These are phyloP conservation scores for Boletus barrowsii DNA, from an alignment of 768 basidiomycete species.

Conservation along the genomic window DNA sequence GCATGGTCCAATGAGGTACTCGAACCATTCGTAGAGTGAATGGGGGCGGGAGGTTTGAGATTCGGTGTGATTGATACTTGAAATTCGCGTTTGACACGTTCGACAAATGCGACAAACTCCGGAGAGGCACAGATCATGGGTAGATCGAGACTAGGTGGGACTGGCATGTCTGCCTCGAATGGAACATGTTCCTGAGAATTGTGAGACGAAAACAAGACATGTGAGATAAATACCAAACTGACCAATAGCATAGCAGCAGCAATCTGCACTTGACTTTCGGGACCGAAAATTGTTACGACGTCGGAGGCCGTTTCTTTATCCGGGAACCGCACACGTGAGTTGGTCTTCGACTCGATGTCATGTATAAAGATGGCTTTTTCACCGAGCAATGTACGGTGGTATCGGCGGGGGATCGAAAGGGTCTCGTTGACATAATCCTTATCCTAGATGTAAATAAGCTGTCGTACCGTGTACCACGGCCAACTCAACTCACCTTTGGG, in stretches of 20 bases:
- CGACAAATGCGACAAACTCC: constrained; percentile 85
- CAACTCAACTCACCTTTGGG: constrained; percentile 66
- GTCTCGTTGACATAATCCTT: constrained; percentile 96
- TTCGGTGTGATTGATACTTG: constrained; percentile 88
- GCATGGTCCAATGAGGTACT: constrained; percentile 50
- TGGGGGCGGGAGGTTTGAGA: constrained; percentile 47
- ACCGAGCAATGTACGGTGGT: constrained; percentile 91
- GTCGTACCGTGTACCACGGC: not conserved
- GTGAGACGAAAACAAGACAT: constrained; percentile 1
- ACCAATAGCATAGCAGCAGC: constrained; percentile 95
- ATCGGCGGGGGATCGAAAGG: constrained; percentile 88
- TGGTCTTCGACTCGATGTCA: constrained; percentile 96
- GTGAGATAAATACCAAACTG: constrained; percentile 24
- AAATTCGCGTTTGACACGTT: constrained; percentile 89
- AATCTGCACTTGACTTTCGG: constrained; percentile 95
- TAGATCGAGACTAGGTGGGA: constrained; percentile 81
- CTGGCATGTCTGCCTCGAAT: constrained; percentile 91
- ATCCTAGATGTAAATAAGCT: constrained; percentile 51
- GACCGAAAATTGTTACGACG: constrained; percentile 93
- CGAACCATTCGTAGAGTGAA: constrained; percentile 43
- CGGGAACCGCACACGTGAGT: constrained; percentile 88
- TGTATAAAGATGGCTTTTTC: constrained; percentile 97
- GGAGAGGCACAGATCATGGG: constrained; percentile 67
- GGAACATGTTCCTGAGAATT: constrained; percentile 85
- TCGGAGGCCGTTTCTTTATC: constrained; percentile 95